Evolutionary conservation across 345 rosid genomes (phyloP).

Genomic region (Lepidium didymum): DNA sequence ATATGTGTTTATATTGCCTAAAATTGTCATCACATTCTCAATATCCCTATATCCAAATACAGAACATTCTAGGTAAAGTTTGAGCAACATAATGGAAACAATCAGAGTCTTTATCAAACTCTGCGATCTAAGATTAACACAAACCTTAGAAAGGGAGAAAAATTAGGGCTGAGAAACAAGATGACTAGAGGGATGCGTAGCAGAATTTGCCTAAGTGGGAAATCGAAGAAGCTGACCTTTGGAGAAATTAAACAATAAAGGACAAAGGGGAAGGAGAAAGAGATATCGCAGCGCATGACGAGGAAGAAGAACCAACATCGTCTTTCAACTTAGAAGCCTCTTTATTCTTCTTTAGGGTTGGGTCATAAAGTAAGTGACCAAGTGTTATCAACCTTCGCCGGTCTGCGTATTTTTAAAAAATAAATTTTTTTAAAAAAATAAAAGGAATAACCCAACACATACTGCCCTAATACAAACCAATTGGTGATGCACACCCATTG

Average conservation of each 20-base stretch:
- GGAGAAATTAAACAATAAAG: not conserved
- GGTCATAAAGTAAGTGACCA: too few species aligned
- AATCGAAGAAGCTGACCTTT: not conserved
- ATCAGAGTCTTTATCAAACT: not conserved
- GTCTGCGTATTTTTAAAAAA: too few species aligned
- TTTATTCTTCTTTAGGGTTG: conserved; percentile 4
- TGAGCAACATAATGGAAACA: not conserved
- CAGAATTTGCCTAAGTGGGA: not conserved
- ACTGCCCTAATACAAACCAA: too few species aligned
- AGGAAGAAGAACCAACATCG: not conserved
- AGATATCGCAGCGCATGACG: not conserved
- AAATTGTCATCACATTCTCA: not conserved
- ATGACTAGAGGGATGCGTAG: not conserved
- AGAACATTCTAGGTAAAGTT: not conserved
- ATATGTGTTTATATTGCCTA: not conserved
- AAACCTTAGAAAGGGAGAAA: not conserved
- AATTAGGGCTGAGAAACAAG: not conserved
- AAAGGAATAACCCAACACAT: too few species aligned
- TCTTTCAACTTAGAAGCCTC: not conserved
- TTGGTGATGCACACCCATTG: too few species aligned
- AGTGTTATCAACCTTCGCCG: too few species aligned
- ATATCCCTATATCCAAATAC: not conserved
- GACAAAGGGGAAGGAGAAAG: not conserved
- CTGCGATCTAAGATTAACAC: not conserved
- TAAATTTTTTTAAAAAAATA: too few species aligned